Base-by-base conservation (phyloP, 2,329 filamentous ascomycete species). In the Arthrobotrys musiformis region DNA sequence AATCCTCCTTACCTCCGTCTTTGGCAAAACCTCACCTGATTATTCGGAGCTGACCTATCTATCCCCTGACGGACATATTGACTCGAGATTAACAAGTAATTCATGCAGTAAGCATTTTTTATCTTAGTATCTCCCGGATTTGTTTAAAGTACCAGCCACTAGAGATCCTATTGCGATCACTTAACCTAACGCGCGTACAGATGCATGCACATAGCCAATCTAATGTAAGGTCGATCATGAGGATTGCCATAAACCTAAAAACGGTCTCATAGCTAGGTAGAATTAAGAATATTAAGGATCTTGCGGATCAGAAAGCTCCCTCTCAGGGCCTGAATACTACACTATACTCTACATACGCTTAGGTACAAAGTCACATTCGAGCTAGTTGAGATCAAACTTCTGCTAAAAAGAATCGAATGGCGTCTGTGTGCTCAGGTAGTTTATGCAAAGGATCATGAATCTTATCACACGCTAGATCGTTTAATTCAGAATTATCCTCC, bases 131-230 rank as follows among this genome's bases (percentile, higher is more conserved):
- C 44, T 56, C 46, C 72, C 64, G 64, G 72, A 76, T 76, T 60
- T 52, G 72, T 69, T 26, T 42, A 76, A 68, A 42, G 33, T 42
- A 67, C 64, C 52, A 61, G 22, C 66, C 66, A 61, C 52, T 61
- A 48, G 48, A 58, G 37, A 58, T 37, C 33, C 30, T 58, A 58
- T 22, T 68, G 26, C 50, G 48, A 60, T 69, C 56, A 35, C 64
- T 64, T 56, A 42, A 52, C 26, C 52, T 60, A 44, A 67, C 54
- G 52, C 62, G 62, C 52, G 70, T 54, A 63, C 56, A 76, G 46
- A 75, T 30, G 54, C 63, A 75, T 68, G 62, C 70, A 68, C 61
- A 66, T 67, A 75, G 70, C 70, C 70, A 68, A 68, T 74, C 50
- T 61, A 73, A 72, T 72, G 60, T 52, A 58, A 72, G 46, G 68